Evolutionary conservation across 495 filamentous ascomycete species (phyloP), one percentile per base, ranked within the genome.

Genomic region (Aspergillus avenaceus): DNA sequence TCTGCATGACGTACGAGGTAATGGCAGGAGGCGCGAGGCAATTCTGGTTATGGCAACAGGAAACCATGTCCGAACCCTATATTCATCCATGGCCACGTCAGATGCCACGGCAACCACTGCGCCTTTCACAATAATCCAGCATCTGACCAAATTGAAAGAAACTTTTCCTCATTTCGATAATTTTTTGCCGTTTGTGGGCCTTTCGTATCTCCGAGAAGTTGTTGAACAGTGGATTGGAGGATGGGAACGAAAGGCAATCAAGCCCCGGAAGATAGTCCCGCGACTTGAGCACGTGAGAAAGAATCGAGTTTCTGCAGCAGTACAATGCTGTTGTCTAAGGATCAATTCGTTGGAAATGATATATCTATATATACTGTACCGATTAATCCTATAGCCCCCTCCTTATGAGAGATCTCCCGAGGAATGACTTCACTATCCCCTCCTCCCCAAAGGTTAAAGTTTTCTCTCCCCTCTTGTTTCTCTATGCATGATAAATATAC

Each of bases 1-100:
- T 41, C 14, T 16, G 27, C 22, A 49, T 54, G 51, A 54, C 51
- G 51, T 54, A 38, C 25, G 21, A 28, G 6, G n/a, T 19, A 25
- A 38, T 43, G 45, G 27, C 45, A 45, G 8, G 51, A 44, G 45
- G 51, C 51, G 50, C 27, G 16, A 38, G 34, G 16, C 34, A 21
- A 38, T 38, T 38, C 16, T 38, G 34, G 34, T 38, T 38, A 19
- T 38, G 34, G 16, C 34, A 38, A 38, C 27, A 42, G 43, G 50
- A 53, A 52, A 52, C 41, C 50, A 16, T 25, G 50, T 47, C 50
- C 50, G 50, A 36, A 21, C 27, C 38, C 27, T 36, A 22, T 27
- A 14, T 8, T 41, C n/a, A n/a, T 38, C 34, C 34, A 38, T 16
- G 34, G 34, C 34, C 13, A 38, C 18, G 26, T 31, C 43, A 31